Percentiles rank a stretch among this genome's conserved stretches.
These are phyloP conservation scores for Vaccinium macrocarpon DNA, from an alignment of 148 eudicot genomes.

Conservation along the genomic window DNA sequence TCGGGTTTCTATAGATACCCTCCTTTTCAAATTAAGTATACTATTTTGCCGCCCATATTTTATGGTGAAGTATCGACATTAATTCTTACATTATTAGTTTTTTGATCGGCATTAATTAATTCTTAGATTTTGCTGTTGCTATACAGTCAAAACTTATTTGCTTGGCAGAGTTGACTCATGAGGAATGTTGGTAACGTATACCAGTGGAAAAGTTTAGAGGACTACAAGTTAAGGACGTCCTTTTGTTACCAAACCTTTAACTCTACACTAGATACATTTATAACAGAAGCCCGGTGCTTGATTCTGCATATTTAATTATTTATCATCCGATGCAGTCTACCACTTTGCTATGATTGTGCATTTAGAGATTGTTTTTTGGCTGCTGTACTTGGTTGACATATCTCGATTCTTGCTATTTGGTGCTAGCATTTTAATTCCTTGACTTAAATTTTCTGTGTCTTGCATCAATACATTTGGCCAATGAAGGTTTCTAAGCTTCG, in stretches of 20 bases:
- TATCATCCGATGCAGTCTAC: neutral
- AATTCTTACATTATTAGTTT: neutral
- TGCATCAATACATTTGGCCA: neutral
- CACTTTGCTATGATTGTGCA: neutral
- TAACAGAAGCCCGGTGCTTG: neutral
- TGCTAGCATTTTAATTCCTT: neutral
- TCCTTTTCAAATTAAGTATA: neutral
- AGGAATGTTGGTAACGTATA: neutral
- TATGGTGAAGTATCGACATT: neutral
- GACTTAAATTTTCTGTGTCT: neutral
- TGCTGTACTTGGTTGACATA: neutral
- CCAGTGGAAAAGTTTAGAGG: neutral
- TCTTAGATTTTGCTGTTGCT: neutral
- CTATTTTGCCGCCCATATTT: neutral
- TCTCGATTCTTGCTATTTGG: neutral
- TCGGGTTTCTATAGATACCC: neutral
- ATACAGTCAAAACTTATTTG: neutral
- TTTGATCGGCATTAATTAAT: neutral
- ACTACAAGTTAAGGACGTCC: neutral
- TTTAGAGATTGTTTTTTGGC: neutral
- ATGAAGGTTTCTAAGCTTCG: neutral
- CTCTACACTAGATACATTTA: neutral
- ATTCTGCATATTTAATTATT: neutral
- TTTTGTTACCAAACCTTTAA: neutral
- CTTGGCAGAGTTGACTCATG: neutral